Percentiles rank a stretch among this genome's conserved stretches.
phyloP scores from a whole-genome alignment of 2,329 filamentous ascomycete species.

The Ophiocordyceps camponoti-rufipedis region DNA sequence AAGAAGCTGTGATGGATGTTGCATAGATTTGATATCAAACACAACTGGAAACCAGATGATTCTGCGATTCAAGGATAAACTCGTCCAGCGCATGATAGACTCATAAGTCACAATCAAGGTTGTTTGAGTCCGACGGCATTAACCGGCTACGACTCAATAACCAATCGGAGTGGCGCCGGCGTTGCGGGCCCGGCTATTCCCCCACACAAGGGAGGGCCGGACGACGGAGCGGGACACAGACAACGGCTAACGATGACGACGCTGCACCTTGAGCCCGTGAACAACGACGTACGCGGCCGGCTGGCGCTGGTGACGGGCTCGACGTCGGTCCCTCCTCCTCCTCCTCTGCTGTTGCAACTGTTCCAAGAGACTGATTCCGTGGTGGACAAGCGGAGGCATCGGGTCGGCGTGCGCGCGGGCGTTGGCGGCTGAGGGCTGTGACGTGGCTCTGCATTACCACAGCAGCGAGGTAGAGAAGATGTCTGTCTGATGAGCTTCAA shows the following conservation, averaged over 20 bases:
- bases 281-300: constrained; percentile 9
- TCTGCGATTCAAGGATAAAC: too few species aligned
- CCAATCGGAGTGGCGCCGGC: too few species aligned
- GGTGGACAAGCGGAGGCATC: constrained; percentile 13
- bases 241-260: constrained; percentile 5
- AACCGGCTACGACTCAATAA: too few species aligned
- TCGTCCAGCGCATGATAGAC: too few species aligned
- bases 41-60: too few species aligned
- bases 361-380: background rate
- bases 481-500: background rate
- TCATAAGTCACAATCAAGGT: too few species aligned
- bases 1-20: too few species aligned
- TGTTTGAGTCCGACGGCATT: too few species aligned
- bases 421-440: constrained; percentile 16
- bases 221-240: background rate
- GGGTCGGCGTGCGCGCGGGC: constrained; percentile 13
- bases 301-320: constrained; percentile 16
- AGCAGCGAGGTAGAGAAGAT: constrained; percentile 10
- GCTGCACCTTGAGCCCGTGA: constrained; percentile 6
- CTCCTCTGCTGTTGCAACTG: background rate
- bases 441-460: constrained; percentile 16
- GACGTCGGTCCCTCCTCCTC: constrained; percentile 7
- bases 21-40: too few species aligned
- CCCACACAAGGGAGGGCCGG: background rate
- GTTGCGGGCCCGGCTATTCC: too few species aligned